Evolutionary conservation across 345 rosid genomes (phyloP), one percentile per base, ranked within the genome.

Genomic region (Gossypium arboreum): DNA sequence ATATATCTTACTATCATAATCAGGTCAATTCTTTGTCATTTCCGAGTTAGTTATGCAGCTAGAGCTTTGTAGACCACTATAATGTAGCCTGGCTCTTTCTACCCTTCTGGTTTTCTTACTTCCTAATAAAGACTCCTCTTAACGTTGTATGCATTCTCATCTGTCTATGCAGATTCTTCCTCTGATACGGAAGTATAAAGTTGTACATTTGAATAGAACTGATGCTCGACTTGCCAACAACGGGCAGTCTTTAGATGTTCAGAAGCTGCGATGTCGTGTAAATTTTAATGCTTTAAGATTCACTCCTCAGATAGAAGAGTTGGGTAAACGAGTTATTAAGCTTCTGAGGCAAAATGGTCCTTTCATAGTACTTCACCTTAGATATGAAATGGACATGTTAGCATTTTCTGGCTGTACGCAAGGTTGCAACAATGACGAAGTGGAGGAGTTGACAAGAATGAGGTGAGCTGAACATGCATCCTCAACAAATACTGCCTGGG

Each of bases 341-440:
- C 91, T 93, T 73, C 82, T 96, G 15, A 92, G 90, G 81, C 81
- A 86, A 85, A 88, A 84, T 79, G 99, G 99, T 63, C 95, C 94
- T 29, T 96, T 93, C 80, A 83, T 93, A 7, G 98, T 91, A 7
- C 92, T 93, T 34, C 99, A 96, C 76, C 97, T 96, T 48, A 81
- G 99, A 81, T 93, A 96, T 73, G 99, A 96, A 88, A 96, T 96
- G 99, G 99, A 96, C 77, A 93, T 96, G 99, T 74, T 96, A 75
- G 99, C 99, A 16, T 96, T 96, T 79, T 96, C 99, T 68, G 99
- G 99, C 65, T 96, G 99, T 78, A 84, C 87, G 27, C 94, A 93
- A 61, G 98, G 99, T 78, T 96, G 98, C 84, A 96, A 83, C 71
- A 75, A 83, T 44, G 92, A 88, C 3, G 98, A 96, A 80, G 95